Conservation (phyloP, 177 flowering plant genomes). For the Vitis hybrid region DNA sequence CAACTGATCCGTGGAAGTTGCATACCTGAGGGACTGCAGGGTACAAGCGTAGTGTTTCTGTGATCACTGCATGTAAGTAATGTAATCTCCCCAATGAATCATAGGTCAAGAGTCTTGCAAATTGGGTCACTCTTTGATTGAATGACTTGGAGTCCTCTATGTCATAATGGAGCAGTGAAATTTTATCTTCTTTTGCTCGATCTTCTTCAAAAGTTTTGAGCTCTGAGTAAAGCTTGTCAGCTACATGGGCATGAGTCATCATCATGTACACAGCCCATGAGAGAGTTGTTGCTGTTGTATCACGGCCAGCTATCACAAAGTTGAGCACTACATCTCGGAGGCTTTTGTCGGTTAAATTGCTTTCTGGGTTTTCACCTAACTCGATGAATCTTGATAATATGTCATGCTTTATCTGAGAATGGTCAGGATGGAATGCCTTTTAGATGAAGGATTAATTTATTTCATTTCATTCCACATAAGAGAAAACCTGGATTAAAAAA, state of each 20-base stretch:
- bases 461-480: neutral
- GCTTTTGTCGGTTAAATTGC: slow-evolving; percentile 67
- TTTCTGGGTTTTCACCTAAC: slow-evolving; percentile 59
- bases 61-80: slow-evolving; percentile 81
- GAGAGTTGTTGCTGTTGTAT: slow-evolving; percentile 89
- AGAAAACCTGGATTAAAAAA: neutral
- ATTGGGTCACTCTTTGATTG: slow-evolving; percentile 50
- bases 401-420: slow-evolving; percentile 69
- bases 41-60: slow-evolving; percentile 88
- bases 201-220: slow-evolving; percentile 60
- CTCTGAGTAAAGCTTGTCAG: slow-evolving; percentile 65
- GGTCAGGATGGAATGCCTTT: neutral
- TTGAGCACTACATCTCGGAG: slow-evolving; percentile 89
- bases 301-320: slow-evolving; percentile 95
- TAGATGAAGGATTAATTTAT: neutral
- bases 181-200: slow-evolving; percentile 51
- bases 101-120: slow-evolving; percentile 60
- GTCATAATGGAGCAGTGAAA: slow-evolving; percentile 36
- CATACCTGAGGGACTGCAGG: slow-evolving; percentile 95
- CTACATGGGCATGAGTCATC: slow-evolving; percentile 58
- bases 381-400: slow-evolving; percentile 85
- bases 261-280: slow-evolving; percentile 90
- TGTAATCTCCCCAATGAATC: slow-evolving; percentile 67
- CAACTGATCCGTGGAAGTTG: neutral
- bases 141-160: slow-evolving; percentile 45